phyloP scores from a whole-genome alignment of 441 rosid species.

The Pelargonium myrrhifolium region DNA sequence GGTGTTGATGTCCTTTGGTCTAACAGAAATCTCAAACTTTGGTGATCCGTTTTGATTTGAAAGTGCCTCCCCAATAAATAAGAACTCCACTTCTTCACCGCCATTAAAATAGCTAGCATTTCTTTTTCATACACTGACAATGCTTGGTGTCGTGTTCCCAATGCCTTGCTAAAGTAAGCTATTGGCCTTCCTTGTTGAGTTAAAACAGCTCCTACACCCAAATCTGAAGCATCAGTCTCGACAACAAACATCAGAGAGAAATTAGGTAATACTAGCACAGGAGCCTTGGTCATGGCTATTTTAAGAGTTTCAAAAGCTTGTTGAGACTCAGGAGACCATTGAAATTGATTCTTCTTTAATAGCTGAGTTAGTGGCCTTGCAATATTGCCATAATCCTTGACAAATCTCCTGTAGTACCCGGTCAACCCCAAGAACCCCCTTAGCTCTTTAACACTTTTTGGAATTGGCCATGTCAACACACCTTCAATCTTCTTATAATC shows the following conservation, averaged over 20 bases:
- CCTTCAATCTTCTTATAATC: background rate
- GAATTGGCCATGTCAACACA: background rate
- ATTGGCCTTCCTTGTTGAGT: background rate
- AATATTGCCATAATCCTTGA: background rate
- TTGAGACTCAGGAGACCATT: background rate
- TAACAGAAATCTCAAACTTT: background rate
- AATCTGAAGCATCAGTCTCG: background rate
- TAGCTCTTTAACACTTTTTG: background rate
- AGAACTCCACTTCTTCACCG: no score
- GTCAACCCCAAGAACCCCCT: background rate
- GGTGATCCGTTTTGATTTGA: background rate
- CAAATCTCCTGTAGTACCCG: background rate
- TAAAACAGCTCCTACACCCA: background rate
- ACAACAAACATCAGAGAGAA: no score
- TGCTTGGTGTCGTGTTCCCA: background rate
- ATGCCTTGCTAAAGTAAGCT: background rate
- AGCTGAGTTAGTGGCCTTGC: background rate
- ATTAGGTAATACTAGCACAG: background rate
- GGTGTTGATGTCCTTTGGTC: background rate
- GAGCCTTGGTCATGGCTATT: background rate
- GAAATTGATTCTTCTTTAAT: background rate
- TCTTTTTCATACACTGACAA: background rate
- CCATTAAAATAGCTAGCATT: background rate
- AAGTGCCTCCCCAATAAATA: background rate
- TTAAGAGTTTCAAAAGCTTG: background rate